Conservation (phyloP, 225 moss, liverwort and hornwort genomes). For the Pseudisothecium myosuroides region DNA sequence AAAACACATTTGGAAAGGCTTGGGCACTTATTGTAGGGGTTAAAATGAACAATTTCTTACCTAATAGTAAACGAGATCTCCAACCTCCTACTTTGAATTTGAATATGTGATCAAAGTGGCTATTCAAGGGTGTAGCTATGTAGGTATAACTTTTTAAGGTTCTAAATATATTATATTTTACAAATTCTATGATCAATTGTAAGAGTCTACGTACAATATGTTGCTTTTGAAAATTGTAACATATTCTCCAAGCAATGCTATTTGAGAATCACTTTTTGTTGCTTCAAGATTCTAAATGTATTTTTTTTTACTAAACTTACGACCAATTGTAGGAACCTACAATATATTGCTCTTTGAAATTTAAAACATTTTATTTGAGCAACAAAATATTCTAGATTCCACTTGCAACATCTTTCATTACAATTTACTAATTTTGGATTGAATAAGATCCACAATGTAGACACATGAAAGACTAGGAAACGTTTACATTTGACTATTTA, state of each 20-base stretch:
- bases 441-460: not conserved
- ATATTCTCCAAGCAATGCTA: not conserved
- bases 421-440: not conserved
- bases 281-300: not conserved
- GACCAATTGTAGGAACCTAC: not conserved
- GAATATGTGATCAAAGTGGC: not conserved
- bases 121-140: not conserved
- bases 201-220: not conserved
- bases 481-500: not conserved
- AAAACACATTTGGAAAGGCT: too few relatives aligned
- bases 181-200: not conserved
- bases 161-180: not conserved
- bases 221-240: not conserved
- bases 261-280: not conserved
- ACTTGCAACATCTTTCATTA: not conserved
- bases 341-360: not conserved
- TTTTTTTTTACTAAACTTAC: accelerated
- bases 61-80: not conserved
- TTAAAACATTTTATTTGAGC: not conserved
- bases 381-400: not conserved
- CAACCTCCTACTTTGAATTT: not conserved
- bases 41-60: not conserved
- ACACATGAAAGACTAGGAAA: not conserved
- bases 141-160: not conserved
- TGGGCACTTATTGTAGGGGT: too few relatives aligned